phyloP scores from a whole-genome alignment of 176 grass and related monocot species.

The Musa schizocarpa region DNA sequence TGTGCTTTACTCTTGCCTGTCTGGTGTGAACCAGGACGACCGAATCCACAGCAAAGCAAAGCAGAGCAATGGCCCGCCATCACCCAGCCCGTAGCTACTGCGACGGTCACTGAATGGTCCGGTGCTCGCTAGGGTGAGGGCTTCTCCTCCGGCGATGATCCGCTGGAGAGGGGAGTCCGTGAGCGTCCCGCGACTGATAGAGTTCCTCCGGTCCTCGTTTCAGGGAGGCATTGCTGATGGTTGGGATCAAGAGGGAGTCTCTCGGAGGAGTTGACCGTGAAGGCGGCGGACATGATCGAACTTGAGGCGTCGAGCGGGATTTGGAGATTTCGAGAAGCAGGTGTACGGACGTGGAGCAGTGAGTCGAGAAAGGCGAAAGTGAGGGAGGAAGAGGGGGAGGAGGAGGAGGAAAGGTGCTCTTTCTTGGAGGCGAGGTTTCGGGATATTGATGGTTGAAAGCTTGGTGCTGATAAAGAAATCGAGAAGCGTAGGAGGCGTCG shows the following conservation, averaged over 20 bases:
- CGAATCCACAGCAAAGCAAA: neutral
- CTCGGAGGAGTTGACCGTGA: conserved; percentile 26
- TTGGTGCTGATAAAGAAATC: neutral
- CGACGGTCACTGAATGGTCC: no score
- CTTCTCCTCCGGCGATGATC: neutral
- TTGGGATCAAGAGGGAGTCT: conserved; percentile 22
- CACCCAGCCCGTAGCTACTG: neutral
- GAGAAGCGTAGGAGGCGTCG: neutral
- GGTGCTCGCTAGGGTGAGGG: neutral
- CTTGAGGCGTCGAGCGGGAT: conserved; percentile 39
- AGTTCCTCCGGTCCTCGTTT: neutral
- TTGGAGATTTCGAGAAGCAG: conserved; percentile 17
- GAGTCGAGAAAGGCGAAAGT: neutral
- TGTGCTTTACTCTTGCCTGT: neutral
- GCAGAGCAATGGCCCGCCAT: neutral
- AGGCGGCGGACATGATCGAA: conserved; percentile 27
- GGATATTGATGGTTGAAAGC: neutral
- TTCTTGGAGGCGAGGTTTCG: conserved; percentile 2
- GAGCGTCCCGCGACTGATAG: neutral
- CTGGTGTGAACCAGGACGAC: neutral
- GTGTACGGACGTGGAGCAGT: neutral
- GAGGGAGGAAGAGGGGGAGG: neutral
- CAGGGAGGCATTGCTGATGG: conserved; percentile 13
- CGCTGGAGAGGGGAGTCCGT: neutral
- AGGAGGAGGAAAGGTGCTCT: neutral